Evolutionary conservation across 2,329 filamentous ascomycete genomes (phyloP).

Genomic region (Blastomyces silverae): DNA sequence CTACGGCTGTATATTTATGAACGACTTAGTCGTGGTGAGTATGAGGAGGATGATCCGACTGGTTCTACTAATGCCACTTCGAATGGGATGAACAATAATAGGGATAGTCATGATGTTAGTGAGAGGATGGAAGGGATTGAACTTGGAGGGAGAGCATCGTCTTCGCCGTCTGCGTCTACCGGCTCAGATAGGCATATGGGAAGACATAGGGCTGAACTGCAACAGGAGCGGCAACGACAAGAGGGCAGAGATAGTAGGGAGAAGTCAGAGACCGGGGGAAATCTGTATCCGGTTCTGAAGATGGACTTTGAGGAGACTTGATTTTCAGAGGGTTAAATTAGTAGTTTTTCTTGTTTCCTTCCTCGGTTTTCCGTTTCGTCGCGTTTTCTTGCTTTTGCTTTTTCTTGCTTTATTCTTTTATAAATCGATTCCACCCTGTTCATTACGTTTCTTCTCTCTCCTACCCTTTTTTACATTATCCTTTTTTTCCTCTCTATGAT

Average conservation of each 20-base stretch:
- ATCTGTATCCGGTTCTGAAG: constrained; percentile 25
- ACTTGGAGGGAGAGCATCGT: background rate
- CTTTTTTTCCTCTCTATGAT: constrained; percentile 1
- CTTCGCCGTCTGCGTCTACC: background rate
- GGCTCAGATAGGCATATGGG: background rate
- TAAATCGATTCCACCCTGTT: background rate
- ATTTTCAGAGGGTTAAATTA: background rate
- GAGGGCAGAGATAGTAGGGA: constrained; percentile 17
- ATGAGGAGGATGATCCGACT: constrained; percentile 25
- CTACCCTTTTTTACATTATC: background rate
- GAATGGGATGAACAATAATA: constrained; percentile 19
- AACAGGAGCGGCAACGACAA: constrained; percentile 16
- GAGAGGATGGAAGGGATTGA: constrained; percentile 13
- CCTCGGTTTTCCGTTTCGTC: constrained; percentile 13
- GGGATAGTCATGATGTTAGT: constrained; percentile 4
- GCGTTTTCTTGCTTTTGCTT: background rate
- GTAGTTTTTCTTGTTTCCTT: constrained; percentile 22
- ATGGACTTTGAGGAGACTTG: constrained; percentile 22
- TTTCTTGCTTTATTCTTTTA: background rate
- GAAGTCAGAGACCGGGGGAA: constrained; percentile 15
- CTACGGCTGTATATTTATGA: constrained; percentile 53
- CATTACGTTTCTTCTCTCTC: background rate
- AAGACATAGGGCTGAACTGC: constrained; percentile 12
- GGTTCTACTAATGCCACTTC: constrained; percentile 19
- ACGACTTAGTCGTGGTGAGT: constrained; percentile 50